Conservation (phyloP, 352 stramenopile species). For the Phytophthora sansomeana region DNA sequence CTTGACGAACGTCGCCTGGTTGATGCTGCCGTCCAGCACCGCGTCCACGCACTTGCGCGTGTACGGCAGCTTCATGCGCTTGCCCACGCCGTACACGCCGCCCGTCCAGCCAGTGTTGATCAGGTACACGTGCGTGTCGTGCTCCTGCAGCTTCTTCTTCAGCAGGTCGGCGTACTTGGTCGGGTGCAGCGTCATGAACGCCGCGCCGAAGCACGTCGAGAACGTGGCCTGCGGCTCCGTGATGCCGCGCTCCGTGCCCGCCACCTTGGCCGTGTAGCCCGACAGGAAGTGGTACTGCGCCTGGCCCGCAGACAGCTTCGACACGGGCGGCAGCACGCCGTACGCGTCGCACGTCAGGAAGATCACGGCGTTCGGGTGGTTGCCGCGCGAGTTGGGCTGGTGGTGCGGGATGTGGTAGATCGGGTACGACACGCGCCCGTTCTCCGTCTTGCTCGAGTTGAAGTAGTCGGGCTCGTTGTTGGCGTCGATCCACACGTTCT, state of each 20-base stretch:
- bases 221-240: constrained; percentile 97
- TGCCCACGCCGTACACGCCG: constrained; percentile 95
- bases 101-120: constrained; percentile 99
- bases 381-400: constrained; percentile 85
- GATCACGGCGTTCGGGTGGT: constrained; percentile 96
- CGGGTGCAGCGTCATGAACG: constrained; percentile 97
- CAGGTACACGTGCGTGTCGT: constrained; percentile 95
- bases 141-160: constrained; percentile 95
- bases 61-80: constrained; percentile 96
- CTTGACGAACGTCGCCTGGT: constrained; percentile 68
- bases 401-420: constrained; percentile 99
- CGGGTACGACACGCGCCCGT: constrained; percentile 98
- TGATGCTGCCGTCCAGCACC: constrained; percentile 76
- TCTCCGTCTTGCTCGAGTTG: constrained; percentile 97
- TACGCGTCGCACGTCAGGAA: constrained; percentile 99
- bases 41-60: constrained; percentile 83
- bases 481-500: constrained; percentile 94
- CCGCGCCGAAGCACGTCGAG: constrained; percentile 97
- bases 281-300: constrained; percentile 99
- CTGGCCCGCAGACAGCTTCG: constrained; percentile 94
- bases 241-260: constrained; percentile 97
- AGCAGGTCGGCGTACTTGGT: constrained; percentile 97
- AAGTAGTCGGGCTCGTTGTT: constrained; percentile 94
- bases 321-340: constrained; percentile 97
- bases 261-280: constrained; percentile 99